A percentile compares a stretch with the other conserved stretches of the same genome.
Conservation (phyloP, 306 rosid species). For the Aeschynomene evenia region DNA sequence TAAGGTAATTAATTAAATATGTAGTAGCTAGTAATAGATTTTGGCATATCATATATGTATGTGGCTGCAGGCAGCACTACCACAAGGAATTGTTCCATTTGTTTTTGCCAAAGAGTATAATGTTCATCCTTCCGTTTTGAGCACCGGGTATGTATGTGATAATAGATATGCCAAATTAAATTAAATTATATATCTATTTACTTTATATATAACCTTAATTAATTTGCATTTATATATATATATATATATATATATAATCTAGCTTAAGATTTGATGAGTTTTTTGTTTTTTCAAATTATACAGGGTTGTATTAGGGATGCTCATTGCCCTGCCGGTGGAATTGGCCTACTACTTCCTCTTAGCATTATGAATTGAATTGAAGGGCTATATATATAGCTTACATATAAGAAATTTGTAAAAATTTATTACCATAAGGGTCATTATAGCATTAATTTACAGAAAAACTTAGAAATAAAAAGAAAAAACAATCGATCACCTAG, state of each 20-base stretch:
- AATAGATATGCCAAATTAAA: slow-evolving; percentile 17
- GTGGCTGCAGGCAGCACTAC: slow-evolving; percentile 92
- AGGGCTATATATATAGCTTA: not conserved
- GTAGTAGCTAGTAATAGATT: no score
- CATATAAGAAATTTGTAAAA: no score
- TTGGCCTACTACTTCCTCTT: slow-evolving; percentile 75
- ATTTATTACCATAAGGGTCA: not conserved
- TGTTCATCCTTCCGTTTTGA: slow-evolving; percentile 70
- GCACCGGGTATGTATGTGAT: slow-evolving; percentile 84
- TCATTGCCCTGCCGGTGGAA: slow-evolving; percentile 80
- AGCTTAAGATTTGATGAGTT: slow-evolving; percentile 27
- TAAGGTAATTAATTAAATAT: slow-evolving; percentile 19
- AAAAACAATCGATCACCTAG: not conserved
- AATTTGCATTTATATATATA: no score
- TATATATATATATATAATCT: no score
- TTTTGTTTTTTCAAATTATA: slow-evolving; percentile 26
- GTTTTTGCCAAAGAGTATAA: slow-evolving; percentile 91
- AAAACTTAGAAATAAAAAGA: no score
- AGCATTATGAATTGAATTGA: slow-evolving; percentile 44
- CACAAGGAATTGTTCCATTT: slow-evolving; percentile 94
- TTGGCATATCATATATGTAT: slow-evolving; percentile 10
- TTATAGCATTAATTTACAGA: not conserved
- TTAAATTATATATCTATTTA: no score
- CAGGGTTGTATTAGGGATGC: slow-evolving; percentile 87
- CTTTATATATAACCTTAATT: no score